Percentiles rank a stretch among this genome's conserved stretches.
phyloP scores from a whole-genome alignment of 306 rosid species.

The Macrotyloma uniflorum region DNA sequence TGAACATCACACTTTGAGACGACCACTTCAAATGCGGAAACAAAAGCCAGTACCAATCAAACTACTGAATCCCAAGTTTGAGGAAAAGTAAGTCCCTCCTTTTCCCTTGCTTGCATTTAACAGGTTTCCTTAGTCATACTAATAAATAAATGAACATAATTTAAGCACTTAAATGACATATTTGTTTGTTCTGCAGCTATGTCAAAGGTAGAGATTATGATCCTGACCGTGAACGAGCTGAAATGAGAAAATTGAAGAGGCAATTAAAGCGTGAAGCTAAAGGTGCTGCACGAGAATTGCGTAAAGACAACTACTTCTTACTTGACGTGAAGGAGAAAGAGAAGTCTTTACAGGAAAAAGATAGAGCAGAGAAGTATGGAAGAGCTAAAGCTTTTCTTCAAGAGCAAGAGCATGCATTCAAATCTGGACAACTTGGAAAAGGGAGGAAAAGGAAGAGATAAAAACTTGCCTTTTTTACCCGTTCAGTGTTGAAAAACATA shows the following conservation, averaged over 20 bases:
- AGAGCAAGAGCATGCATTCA: constrained; percentile 85
- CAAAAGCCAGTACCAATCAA: constrained; percentile 83
- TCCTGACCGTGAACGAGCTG: constrained; percentile 74
- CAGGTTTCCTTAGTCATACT: neutral
- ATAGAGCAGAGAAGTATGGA: constrained; percentile 69
- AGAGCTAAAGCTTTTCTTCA: constrained; percentile 79
- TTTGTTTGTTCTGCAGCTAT: constrained; percentile 61
- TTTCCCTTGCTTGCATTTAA: neutral
- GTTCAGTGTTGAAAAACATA: neutral
- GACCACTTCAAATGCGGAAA: constrained; percentile 88
- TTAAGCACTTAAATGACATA: constrained; percentile 31
- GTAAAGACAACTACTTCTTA: constrained; percentile 80
- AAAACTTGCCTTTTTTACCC: neutral
- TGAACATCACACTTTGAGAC: constrained; percentile 54
- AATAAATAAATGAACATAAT: constrained; percentile 1
- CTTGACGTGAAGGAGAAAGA: constrained; percentile 73
- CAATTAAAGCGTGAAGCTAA: constrained; percentile 68
- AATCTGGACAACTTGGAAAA: constrained; percentile 89
- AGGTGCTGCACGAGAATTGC: constrained; percentile 85
- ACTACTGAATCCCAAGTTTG: constrained; percentile 80
- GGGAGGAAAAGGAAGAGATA: constrained; percentile 81
- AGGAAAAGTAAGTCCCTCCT: constrained; percentile 67
- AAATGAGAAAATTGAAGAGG: constrained; percentile 69
- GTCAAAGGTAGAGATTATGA: constrained; percentile 91
- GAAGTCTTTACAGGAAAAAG: constrained; percentile 60